phyloP scores from a whole-genome alignment of 768 basidiomycete genomes.

The Punctularia strigosozonata region DNA sequence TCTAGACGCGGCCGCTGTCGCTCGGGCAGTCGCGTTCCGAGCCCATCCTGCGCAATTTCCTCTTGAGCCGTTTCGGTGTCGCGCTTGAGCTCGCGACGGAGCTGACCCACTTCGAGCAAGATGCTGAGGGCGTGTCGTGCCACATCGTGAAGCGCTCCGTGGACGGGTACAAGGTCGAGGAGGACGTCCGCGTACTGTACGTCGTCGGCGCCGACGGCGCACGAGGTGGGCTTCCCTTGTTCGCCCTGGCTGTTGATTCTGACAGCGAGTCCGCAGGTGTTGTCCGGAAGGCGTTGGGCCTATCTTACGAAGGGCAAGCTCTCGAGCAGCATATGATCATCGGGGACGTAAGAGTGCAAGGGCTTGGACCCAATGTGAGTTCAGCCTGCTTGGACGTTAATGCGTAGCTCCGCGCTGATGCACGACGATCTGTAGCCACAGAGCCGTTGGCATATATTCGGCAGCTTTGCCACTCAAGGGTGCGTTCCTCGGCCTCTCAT shows the following conservation, averaged over 20 bases:
- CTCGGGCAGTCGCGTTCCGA: slow-evolving; percentile 2
- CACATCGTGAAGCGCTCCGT: slow-evolving; percentile 12
- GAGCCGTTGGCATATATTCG: too few relatives aligned
- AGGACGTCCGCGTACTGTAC: slow-evolving; percentile 18
- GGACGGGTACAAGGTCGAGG: slow-evolving; percentile 13
- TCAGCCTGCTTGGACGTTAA: too few relatives aligned
- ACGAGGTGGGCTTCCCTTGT: slow-evolving; percentile 9
- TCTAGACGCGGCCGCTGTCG: too few relatives aligned
- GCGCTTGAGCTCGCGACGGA: slow-evolving; percentile 14
- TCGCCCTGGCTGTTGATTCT: background rate
- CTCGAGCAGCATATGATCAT: slow-evolving; percentile 13
- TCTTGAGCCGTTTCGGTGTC: slow-evolving; percentile 1
- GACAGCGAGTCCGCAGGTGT: slow-evolving; percentile 14
- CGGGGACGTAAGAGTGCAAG: slow-evolving; percentile 27
- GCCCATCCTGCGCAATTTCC: slow-evolving; percentile 6
- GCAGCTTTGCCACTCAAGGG: too few relatives aligned
- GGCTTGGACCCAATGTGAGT: slow-evolving; percentile 18
- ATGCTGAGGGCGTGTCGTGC: slow-evolving; percentile 17
- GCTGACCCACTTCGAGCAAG: slow-evolving; percentile 21
- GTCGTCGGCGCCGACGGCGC: slow-evolving; percentile 33
- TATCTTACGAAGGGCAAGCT: slow-evolving; percentile 29
- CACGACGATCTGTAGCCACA: too few relatives aligned
- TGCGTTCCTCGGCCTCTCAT: too few relatives aligned
- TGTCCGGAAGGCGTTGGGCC: slow-evolving; percentile 26
- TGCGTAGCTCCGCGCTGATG: too few relatives aligned